phyloP scores from a whole-genome alignment of 2,329 filamentous ascomycete species.

The Fulvia fulva region DNA sequence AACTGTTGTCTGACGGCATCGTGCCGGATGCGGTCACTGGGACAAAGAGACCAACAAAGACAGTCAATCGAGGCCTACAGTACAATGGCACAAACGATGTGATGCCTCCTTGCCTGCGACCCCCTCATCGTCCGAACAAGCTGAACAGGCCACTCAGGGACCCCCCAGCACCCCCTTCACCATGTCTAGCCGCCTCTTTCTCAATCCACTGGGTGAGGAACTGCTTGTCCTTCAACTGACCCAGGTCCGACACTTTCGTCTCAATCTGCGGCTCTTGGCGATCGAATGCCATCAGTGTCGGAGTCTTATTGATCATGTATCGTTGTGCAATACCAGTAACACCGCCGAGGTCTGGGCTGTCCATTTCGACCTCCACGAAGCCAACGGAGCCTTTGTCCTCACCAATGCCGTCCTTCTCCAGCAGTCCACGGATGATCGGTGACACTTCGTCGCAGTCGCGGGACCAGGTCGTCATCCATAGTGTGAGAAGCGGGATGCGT shows the following conservation, averaged over 20 bases:
- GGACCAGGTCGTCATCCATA: slow-evolving; percentile 50
- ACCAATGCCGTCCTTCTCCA: slow-evolving; percentile 43
- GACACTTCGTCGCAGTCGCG: slow-evolving; percentile 41
- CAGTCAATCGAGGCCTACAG: too few relatives aligned
- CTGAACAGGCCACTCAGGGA: slow-evolving; percentile 34
- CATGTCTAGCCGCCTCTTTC: slow-evolving; percentile 45
- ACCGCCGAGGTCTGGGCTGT: slow-evolving; percentile 41
- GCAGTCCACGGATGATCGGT: slow-evolving; percentile 40
- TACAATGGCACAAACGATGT: too few relatives aligned
- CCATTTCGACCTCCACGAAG: slow-evolving; percentile 48
- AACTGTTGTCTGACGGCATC: too few relatives aligned
- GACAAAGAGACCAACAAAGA: too few relatives aligned
- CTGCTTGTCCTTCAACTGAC: slow-evolving; percentile 43
- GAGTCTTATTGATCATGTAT: slow-evolving; percentile 46
- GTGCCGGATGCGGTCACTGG: too few relatives aligned
- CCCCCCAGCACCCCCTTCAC: slow-evolving; percentile 43
- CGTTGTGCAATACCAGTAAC: slow-evolving; percentile 36
- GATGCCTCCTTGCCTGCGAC: neutral
- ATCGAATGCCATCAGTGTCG: slow-evolving; percentile 49
- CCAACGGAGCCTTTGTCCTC: slow-evolving; percentile 44
- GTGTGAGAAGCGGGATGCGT: slow-evolving; percentile 44
- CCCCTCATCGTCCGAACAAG: slow-evolving; percentile 32
- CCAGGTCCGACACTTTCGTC: slow-evolving; percentile 42
- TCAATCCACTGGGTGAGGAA: slow-evolving; percentile 47
- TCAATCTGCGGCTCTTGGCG: slow-evolving; percentile 48